Evolutionary conservation across 2,329 filamentous ascomycete genomes (phyloP), one percentile per base, ranked within the genome.

Genomic region (Chrysoporthe deuterocubensis): DNA sequence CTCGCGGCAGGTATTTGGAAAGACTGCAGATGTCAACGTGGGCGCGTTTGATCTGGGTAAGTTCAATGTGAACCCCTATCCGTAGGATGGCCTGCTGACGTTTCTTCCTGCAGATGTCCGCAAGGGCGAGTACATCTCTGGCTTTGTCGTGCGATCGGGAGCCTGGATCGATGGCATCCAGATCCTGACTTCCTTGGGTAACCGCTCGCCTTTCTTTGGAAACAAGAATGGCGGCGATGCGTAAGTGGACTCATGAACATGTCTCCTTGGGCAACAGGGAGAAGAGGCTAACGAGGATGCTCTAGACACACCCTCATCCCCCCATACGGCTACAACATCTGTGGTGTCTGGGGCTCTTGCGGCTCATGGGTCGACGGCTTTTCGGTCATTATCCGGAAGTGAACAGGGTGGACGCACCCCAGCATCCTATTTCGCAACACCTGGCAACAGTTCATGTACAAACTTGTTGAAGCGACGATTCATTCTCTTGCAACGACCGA

Each of bases 91-190:
- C 61, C 32, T 16, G 63, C 73, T 79, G 64, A 78, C 59, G 60
- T 68, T 26, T 37, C 9, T 18, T 40, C 8, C 65, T 7, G 37
- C 67, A 92, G 94, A 98, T 78, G 90, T 92, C 44, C 88, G 93
- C 56, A 89, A 90, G 65, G 94, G 94, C 66, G 96, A 99, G 80
- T 91, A 92, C 70, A 84, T 99, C 57, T 89, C 93, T 69, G 96
- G 96, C 9, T 97, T 99, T 77, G 87, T 91, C 73, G 83, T 98
- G 63, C 86, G 94, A 72, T 89, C 91, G 62, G 94, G 93, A 32
- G 83, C 87, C 69, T 96, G 92, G 89, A 90, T 98, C 72, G 93
- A 97, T 77, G 95, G 90, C 14, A 86, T 98, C 64, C 93, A 97
- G 77, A 90, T 98, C 71, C 81, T 97, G 78, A 98, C 96, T 1